Evolutionary conservation across 495 filamentous ascomycete species (phyloP).

Genomic region (Penicillium cosmopolitanum): DNA sequence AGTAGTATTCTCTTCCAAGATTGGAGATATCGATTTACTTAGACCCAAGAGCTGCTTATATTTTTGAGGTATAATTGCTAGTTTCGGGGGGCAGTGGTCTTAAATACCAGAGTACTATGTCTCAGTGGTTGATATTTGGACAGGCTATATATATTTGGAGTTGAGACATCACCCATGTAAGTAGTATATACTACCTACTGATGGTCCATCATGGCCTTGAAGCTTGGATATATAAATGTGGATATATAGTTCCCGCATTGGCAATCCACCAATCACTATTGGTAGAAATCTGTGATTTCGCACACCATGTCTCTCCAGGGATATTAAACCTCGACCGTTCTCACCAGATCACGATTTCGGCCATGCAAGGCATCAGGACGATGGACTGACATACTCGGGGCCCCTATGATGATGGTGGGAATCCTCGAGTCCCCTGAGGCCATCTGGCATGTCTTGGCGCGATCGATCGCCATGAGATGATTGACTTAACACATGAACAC

Average conservation of each 20-base stretch:
- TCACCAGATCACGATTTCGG: not conserved
- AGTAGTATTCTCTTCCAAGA: too few species aligned
- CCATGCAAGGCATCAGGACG: slow-evolving; percentile 2
- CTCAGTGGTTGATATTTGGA: too few species aligned
- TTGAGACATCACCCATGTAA: too few species aligned
- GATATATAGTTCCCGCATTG: slow-evolving; percentile 28
- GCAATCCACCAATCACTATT: slow-evolving; percentile 15
- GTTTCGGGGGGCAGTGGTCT: too few species aligned
- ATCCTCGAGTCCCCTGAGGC: slow-evolving; percentile 30
- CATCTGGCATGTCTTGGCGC: slow-evolving; percentile 52
- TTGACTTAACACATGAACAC: too few species aligned
- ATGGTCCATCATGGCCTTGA: not conserved
- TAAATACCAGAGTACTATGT: too few species aligned
- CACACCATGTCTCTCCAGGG: not conserved
- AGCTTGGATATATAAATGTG: slow-evolving; percentile 8
- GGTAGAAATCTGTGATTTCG: slow-evolving; percentile 8
- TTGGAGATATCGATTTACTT: too few species aligned
- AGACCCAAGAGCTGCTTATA: too few species aligned
- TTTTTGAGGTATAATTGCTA: too few species aligned
- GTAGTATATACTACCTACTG: not conserved
- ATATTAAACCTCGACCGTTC: not conserved
- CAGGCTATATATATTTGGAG: too few species aligned
- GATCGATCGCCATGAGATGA: not conserved
- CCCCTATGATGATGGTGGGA: slow-evolving; percentile 25
- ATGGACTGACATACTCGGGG: slow-evolving; percentile 14